Base-by-base conservation (phyloP, 2,329 filamentous ascomycete species). In the Byssothecium circinans region DNA sequence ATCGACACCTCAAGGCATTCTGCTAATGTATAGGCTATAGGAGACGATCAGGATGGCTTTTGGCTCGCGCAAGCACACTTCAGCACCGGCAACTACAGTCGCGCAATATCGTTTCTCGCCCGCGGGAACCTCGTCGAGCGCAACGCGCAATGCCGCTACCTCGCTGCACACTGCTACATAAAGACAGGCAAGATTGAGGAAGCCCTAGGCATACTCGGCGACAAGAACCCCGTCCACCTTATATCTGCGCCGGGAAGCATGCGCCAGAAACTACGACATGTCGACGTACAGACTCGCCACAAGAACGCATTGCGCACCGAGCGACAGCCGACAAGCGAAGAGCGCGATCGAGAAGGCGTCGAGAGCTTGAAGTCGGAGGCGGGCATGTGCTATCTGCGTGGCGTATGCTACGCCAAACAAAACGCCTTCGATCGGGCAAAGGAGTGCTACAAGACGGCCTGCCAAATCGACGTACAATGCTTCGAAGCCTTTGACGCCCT, bases 21-120 rank as follows among this genome's bases (percentile, higher is more conserved):
- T 17, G 51, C 42, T 58, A 23, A 63, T 49, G 32, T 25, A 15
- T 23, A 12, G 20, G 6, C 6, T 25, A 8, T 57, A 96, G 94
- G 91, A 65, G 88, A 92, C 69, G 91, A 96, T 64, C 86, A 89
- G 56, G 94, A 99, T 70, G 92, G 91, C 33, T 96, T 96, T 68
- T 96, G 91, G 87, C 86, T 99, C 35, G 94, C 94, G n/a, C 92
- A 97, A 74, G 90, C 96, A 30, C 92, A 99, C 73, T 99, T 97
- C 74, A 88, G 87, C 42, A 94, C 90, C 40, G 91, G 90, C 61
- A 96, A 97, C 76, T 96, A 95, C 72, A 94, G 88, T 8, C 88
- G 94, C 62, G 91, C 94, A 2, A 86, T 96, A 62, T 82, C 89
- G 19, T 88, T 96, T 56, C 84, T 99, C 52, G 84, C 86, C 23